These are phyloP conservation scores for Mortierella claussenii DNA, from an alignment of 192 early-diverging fungal genomes.

Conservation along the genomic window DNA sequence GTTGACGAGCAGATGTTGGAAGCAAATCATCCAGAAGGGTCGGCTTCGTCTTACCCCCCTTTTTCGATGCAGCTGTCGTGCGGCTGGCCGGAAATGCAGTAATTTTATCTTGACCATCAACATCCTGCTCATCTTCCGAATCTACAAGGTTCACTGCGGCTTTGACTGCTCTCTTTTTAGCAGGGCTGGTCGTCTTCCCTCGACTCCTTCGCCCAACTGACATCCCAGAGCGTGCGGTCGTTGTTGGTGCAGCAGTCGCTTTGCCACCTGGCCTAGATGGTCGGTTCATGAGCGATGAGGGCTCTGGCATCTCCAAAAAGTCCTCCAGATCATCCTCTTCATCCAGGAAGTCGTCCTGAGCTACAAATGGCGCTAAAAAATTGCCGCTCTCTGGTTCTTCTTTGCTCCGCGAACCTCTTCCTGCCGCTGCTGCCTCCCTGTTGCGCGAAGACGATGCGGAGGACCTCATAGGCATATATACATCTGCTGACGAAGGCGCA, in stretches of 20 bases:
- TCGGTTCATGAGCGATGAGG: constrained; percentile 34
- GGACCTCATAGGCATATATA: background rate
- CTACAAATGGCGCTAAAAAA: background rate
- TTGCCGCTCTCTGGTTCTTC: constrained; percentile 6
- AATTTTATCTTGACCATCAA: background rate
- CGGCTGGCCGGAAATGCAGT: background rate
- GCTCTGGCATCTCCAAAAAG: constrained; percentile 31
- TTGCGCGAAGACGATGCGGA: too few species aligned
- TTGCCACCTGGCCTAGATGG: constrained; percentile 12
- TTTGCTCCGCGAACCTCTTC: background rate
- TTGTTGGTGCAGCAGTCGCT: background rate
- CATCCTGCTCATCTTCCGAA: constrained; percentile 17
- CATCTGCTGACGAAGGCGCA: background rate
- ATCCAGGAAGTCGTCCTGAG: background rate
- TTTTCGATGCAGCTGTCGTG: background rate
- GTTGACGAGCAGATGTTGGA: constrained; percentile 8
- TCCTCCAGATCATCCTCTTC: constrained; percentile 34
- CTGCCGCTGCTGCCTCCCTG: too few species aligned
- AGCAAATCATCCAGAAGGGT: constrained; percentile 12
- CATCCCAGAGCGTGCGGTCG: background rate
- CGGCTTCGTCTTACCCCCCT: constrained; percentile 12
- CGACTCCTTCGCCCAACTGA: constrained; percentile 1
- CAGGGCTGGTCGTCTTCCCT: background rate
- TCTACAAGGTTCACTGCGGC: constrained; percentile 22
- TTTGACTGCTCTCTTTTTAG: constrained; percentile 7